Percentiles rank a stretch among this genome's conserved stretches.
phyloP scores from a whole-genome alignment of 306 rosid genomes.

The Parietaria judaica region DNA sequence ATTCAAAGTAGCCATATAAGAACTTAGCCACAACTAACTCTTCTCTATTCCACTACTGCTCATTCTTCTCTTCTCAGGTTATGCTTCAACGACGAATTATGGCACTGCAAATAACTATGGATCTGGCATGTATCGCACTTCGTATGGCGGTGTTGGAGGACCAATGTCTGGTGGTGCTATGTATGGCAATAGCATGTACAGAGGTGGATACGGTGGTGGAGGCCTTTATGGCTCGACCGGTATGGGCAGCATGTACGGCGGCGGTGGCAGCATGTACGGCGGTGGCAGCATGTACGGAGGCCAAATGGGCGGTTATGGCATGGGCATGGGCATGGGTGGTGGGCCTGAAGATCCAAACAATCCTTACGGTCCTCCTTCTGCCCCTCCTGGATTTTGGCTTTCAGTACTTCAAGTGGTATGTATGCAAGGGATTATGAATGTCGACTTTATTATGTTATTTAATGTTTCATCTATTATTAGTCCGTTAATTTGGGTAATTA shows the following conservation, averaged over 20 bases:
- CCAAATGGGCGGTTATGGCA: slow-evolving; percentile 81
- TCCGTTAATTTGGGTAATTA: too few relatives aligned
- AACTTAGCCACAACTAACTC: not conserved
- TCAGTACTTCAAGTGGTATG: slow-evolving; percentile 83
- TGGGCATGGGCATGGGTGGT: slow-evolving; percentile 79
- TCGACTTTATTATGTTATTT: too few relatives aligned
- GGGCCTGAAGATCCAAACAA: slow-evolving; percentile 94
- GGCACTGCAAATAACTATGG: slow-evolving; percentile 40
- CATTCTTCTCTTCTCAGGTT: slow-evolving; percentile 28
- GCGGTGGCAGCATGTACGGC: slow-evolving; percentile 87
- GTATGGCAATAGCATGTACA: slow-evolving; percentile 74
- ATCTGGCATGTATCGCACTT: slow-evolving; percentile 50
- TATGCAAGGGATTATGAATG: slow-evolving; percentile 12
- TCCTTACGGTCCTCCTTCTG: slow-evolving; percentile 75
- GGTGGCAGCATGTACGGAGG: slow-evolving; percentile 70
- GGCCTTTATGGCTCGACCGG: slow-evolving; percentile 82
- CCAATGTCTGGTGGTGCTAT: slow-evolving; percentile 72
- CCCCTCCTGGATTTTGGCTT: slow-evolving; percentile 96
- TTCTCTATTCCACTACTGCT: slow-evolving; percentile 5
- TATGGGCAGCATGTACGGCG: slow-evolving; percentile 85
- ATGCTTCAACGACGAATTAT: slow-evolving; percentile 62
- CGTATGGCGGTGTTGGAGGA: slow-evolving; percentile 56
- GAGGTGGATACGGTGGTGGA: slow-evolving; percentile 58
- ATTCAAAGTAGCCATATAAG: too few relatives aligned
- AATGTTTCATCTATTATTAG: too few relatives aligned